phyloP scores from a whole-genome alignment of 345 rosid species.

The Clarkia xantiana region DNA sequence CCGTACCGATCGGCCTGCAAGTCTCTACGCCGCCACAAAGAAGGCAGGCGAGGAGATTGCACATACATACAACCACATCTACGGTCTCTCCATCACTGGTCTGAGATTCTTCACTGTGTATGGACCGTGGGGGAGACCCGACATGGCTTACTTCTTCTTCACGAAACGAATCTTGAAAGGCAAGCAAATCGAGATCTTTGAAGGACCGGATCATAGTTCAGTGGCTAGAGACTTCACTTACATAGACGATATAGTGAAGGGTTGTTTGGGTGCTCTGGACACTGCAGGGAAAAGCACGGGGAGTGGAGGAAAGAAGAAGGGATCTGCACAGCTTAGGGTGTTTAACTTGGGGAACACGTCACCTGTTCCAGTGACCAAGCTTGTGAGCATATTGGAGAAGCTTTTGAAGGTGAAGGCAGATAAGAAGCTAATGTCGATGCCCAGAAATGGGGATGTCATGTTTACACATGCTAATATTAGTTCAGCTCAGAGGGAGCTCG shows the following conservation, averaged over 20 bases:
- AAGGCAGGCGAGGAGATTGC: slow-evolving; percentile 15
- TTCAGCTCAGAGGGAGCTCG: slow-evolving; percentile 7
- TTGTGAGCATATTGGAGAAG: slow-evolving; percentile 11
- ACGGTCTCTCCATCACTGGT: slow-evolving; percentile 10
- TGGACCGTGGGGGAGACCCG: slow-evolving; percentile 18
- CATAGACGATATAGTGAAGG: slow-evolving; percentile 14
- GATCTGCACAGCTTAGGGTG: slow-evolving; percentile 8
- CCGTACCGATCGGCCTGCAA: slow-evolving; percentile 16
- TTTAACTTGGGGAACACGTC: slow-evolving; percentile 15
- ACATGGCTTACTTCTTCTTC: slow-evolving; percentile 13
- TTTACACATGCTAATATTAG: slow-evolving; percentile 13
- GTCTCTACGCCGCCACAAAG: slow-evolving; percentile 15
- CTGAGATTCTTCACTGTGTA: slow-evolving; percentile 8
- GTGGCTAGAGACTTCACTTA: slow-evolving; percentile 15
- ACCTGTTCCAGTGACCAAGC: slow-evolving; percentile 14
- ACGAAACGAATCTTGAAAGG: slow-evolving; percentile 10
- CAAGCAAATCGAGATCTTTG: slow-evolving; percentile 10
- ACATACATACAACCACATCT: slow-evolving; percentile 14
- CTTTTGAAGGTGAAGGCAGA: slow-evolving; percentile 16
- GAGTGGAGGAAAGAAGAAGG: slow-evolving; percentile 13
- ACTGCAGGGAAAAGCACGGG: slow-evolving; percentile 13
- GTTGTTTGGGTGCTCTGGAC: slow-evolving; percentile 14
- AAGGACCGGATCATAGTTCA: slow-evolving; percentile 8
- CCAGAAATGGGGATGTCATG: slow-evolving; percentile 15
- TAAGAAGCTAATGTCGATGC: slow-evolving; percentile 10